Conservation (phyloP, 768 basidiomycete species). For the Chlorophyllum brunneum region DNA sequence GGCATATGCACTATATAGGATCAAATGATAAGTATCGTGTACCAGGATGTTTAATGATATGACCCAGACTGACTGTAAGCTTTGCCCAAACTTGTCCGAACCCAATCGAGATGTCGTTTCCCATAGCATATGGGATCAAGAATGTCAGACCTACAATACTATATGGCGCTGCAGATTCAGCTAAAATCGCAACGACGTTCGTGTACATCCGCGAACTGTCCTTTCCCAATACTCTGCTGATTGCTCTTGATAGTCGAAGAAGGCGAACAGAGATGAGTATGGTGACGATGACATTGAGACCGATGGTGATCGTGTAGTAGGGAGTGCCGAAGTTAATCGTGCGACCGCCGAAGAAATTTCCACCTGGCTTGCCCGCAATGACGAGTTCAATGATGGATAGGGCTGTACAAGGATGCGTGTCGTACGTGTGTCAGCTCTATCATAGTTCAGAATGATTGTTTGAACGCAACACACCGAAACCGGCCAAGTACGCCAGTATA, state of each 20-base stretch:
- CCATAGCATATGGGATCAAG: conserved; percentile 33
- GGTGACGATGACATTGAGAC: conserved; percentile 39
- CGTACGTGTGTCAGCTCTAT: neutral
- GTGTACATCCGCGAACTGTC: conserved; percentile 35
- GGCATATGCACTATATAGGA: conserved; percentile 9
- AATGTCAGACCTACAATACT: conserved; percentile 34
- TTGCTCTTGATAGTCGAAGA: conserved; percentile 19
- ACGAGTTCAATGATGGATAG: conserved; percentile 38
- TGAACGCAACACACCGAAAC: conserved; percentile 26
- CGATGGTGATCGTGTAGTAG: conserved; percentile 37
- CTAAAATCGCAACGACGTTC: conserved; percentile 30
- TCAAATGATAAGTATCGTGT: neutral
- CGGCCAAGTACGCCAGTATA: conserved; percentile 22
- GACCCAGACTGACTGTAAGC: conserved; percentile 28
- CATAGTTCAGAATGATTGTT: no score
- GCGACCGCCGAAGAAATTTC: conserved; percentile 34
- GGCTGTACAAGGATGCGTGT: conserved; percentile 21
- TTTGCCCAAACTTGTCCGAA: conserved; percentile 40
- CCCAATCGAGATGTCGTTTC: conserved; percentile 27
- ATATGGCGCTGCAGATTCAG: conserved; percentile 39
- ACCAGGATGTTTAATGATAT: neutral
- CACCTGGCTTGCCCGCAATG: conserved; percentile 32
- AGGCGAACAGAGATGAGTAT: conserved; percentile 34
- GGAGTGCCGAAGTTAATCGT: conserved; percentile 34
- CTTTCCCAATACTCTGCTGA: conserved; percentile 23